Evolutionary conservation across 805 yeast species (phyloP).

Genomic region (Candida khao-thaluensis): DNA sequence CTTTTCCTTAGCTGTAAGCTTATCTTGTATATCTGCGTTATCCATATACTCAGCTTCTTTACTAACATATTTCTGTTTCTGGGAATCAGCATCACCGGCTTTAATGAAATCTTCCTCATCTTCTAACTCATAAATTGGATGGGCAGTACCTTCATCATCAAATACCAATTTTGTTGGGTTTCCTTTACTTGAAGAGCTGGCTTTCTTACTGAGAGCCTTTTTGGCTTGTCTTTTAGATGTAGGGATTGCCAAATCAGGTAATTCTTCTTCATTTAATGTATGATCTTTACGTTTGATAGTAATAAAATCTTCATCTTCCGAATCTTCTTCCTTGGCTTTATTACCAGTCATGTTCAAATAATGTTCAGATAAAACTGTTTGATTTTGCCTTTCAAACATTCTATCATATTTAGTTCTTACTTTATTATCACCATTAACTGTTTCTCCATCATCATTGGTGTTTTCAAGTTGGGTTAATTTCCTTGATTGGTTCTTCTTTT

Average conservation of each 20-base stretch:
- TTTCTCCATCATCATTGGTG: constrained; percentile 57
- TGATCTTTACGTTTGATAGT: constrained; percentile 78
- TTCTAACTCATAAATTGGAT: constrained; percentile 86
- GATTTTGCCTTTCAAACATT: constrained; percentile 94
- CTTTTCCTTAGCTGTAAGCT: constrained; percentile 71
- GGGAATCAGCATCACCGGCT: constrained; percentile 66
- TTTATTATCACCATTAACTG: constrained; percentile 39
- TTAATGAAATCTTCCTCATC: constrained; percentile 83
- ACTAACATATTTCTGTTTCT: constrained; percentile 63
- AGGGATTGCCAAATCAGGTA: constrained; percentile 60
- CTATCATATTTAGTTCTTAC: constrained; percentile 88
- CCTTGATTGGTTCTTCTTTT: constrained; percentile 78
- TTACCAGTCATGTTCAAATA: constrained; percentile 69
- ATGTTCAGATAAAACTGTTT: constrained; percentile 86
- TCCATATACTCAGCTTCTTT: constrained; percentile 71
- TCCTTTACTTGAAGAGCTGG: constrained; percentile 57
- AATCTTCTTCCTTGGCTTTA: constrained; percentile 21
- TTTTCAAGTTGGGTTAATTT: constrained; percentile 57
- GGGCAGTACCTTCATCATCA: constrained; percentile 94
- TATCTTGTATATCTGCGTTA: constrained; percentile 73
- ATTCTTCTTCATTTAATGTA: constrained; percentile 58
- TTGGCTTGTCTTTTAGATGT: constrained; percentile 83
- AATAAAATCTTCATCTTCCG: constrained; percentile 70
- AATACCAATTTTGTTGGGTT: constrained; percentile 77
- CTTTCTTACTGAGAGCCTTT: constrained; percentile 84